These are phyloP conservation scores for Clavaria fumosa DNA, from an alignment of 768 basidiomycete genomes.

Conservation along the genomic window DNA sequence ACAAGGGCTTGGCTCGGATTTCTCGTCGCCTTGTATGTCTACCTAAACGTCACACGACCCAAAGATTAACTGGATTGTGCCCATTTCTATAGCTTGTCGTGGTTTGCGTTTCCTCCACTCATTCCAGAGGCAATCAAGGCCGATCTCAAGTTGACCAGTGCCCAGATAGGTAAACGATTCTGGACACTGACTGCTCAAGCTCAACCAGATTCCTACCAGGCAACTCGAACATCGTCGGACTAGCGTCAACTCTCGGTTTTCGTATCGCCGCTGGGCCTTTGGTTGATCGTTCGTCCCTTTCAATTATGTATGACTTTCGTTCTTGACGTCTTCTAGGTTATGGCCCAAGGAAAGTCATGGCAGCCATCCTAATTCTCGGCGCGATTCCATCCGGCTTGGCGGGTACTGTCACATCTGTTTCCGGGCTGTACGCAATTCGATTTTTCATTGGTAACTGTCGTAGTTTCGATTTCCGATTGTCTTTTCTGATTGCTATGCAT, in stretches of 20 bases:
- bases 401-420: conserved; percentile 28
- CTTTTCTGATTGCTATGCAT: neutral
- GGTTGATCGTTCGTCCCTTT: conserved; percentile 19
- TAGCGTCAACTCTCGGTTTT: conserved; percentile 32
- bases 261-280: conserved; percentile 35
- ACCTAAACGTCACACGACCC: neutral
- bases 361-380: conserved; percentile 33
- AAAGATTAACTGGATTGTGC: neutral
- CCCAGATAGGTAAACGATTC: conserved; percentile 21
- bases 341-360: conserved; percentile 43
- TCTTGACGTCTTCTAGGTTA: conserved; percentile 12
- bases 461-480: neutral
- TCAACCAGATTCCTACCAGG: conserved; percentile 5
- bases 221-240: conserved; percentile 35
- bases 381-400: conserved; percentile 46
- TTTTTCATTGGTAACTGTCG: conserved; percentile 34
- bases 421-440: conserved; percentile 28
- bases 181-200: too few species aligned
- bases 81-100: conserved; percentile 16
- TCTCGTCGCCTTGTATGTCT: conserved; percentile 28
- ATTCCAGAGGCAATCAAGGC: conserved; percentile 38
- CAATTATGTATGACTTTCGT: neutral
- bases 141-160: conserved; percentile 33
- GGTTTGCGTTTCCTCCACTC: conserved; percentile 52
- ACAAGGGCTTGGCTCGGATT: conserved; percentile 23